Evolutionary conservation across 345 rosid genomes (phyloP), one percentile per base, ranked within the genome.

Genomic region (Mangifera indica): DNA sequence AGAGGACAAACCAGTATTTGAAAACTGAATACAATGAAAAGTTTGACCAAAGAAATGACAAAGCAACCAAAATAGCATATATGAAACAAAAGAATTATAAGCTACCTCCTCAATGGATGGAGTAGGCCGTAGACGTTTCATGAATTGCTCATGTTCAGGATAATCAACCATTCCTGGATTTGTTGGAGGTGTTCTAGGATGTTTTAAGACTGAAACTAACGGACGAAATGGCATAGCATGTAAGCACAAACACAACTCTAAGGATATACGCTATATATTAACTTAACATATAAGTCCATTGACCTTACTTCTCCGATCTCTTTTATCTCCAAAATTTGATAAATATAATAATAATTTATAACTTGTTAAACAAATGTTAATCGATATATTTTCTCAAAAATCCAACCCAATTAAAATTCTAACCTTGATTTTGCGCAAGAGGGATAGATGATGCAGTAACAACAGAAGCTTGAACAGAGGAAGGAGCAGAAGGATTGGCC

Each of bases 391-490:
- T 60, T 46, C 57, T 60, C 17, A 29, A 4, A 29, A 70, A 20
- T 45, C 42, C 25, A 60, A 5, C 66, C 60, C 32, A 70, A 44
- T 52, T 60, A 37, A 29, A 67, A 34, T 63, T 66, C 83, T 63
- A 70, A 93, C 97, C 93, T 89, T 89, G 96, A 83, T 82, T 88
- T 74, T 84, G 96, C 12, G 93, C 81, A 74, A 81, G 81, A 37
- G 96, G 96, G 48, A 88, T 85, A n/a, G 90, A 83, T 1, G 90
- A 89, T 72, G 97, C 89, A 69, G 89, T 86, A 70, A 88, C 90
- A 79, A 89, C 91, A 75, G 97, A 89, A 44, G 97, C 91, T 87
- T 91, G 98, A 65, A 88, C 89, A 69, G 92, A 84, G 25, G 92
- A 84, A 73, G 95, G 85, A 60, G 87, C 91, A 70, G 92, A 88